phyloP scores from a whole-genome alignment of 1,284 basidiomycete genomes.

The Moniliophthora roreri region DNA sequence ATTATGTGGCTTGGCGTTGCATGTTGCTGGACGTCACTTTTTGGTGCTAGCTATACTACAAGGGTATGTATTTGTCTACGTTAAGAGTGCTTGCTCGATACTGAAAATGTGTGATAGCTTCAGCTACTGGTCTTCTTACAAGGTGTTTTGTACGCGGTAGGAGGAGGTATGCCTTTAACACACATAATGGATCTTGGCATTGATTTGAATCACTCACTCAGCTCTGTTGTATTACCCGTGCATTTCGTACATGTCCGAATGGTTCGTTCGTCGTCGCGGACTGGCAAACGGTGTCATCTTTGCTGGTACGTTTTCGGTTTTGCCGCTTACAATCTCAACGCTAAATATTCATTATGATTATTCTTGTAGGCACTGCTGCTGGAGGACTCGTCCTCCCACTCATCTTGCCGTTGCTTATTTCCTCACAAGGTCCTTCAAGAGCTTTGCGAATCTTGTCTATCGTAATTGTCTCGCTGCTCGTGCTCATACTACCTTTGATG shows the following conservation, averaged over 20 bases:
- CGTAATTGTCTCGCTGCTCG: slow-evolving; percentile 21
- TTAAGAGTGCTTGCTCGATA: background rate
- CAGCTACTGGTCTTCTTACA: slow-evolving; percentile 23
- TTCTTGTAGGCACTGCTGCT: slow-evolving; percentile 26
- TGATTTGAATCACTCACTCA: slow-evolving; percentile 8
- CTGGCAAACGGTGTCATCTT: slow-evolving; percentile 42
- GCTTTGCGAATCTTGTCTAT: slow-evolving; percentile 30
- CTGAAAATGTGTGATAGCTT: background rate
- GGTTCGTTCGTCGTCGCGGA: slow-evolving; percentile 40
- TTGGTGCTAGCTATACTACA: background rate
- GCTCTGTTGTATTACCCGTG: slow-evolving; percentile 35
- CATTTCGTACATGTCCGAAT: slow-evolving; percentile 40
- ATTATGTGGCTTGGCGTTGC: background rate
- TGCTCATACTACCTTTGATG: slow-evolving; percentile 29
- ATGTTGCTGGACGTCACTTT: background rate
- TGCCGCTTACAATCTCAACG: background rate
- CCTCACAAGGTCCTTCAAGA: slow-evolving; percentile 22
- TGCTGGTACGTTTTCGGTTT: slow-evolving; percentile 28
- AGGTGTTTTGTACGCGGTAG: slow-evolving; percentile 38
- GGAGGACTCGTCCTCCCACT: slow-evolving; percentile 34
- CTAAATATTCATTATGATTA: background rate
- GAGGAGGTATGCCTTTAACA: slow-evolving; percentile 29
- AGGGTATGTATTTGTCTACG: background rate
- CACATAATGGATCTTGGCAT: background rate
- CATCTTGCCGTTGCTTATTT: slow-evolving; percentile 28